Evolutionary conservation across 805 yeast species (phyloP).

Genomic region (Candida ipomoeae): DNA sequence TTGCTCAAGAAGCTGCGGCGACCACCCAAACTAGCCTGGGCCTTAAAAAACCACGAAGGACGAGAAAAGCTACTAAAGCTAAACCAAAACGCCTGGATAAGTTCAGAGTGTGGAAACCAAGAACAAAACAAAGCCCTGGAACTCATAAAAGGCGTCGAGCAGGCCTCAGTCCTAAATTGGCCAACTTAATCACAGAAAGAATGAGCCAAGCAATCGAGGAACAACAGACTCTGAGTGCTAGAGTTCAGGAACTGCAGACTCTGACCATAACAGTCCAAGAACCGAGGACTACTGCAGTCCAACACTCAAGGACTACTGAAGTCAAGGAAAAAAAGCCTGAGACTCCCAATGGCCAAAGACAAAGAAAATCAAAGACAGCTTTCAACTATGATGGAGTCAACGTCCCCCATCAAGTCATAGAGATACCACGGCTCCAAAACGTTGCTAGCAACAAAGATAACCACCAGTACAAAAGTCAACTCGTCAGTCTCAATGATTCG

Average conservation of each 20-base stretch:
- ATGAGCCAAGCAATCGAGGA: background rate
- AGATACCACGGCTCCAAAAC: constrained; percentile 4
- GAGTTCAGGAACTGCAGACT: background rate
- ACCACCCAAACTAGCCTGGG: background rate
- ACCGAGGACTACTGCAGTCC: too few relatives aligned
- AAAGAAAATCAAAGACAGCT: background rate
- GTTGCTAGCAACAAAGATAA: background rate
- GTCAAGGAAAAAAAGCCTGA: background rate
- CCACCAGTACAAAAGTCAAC: background rate
- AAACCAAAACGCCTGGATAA: background rate
- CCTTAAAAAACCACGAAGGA: background rate
- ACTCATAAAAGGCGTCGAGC: too few relatives aligned
- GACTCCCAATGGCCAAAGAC: background rate
- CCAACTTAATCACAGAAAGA: background rate
- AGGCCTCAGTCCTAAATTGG: background rate
- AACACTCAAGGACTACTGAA: too few relatives aligned
- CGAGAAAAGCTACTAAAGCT: background rate
- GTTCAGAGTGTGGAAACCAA: background rate
- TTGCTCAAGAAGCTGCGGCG: too few relatives aligned
- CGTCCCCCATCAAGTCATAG: background rate
- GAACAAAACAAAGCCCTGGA: background rate
- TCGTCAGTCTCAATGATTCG: constrained; percentile 6
- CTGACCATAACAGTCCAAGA: too few relatives aligned
- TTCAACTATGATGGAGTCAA: constrained; percentile 7
- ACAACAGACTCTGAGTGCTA: background rate